Conservation (phyloP, 83 land plant genomes). For the Thuja plicata region DNA sequence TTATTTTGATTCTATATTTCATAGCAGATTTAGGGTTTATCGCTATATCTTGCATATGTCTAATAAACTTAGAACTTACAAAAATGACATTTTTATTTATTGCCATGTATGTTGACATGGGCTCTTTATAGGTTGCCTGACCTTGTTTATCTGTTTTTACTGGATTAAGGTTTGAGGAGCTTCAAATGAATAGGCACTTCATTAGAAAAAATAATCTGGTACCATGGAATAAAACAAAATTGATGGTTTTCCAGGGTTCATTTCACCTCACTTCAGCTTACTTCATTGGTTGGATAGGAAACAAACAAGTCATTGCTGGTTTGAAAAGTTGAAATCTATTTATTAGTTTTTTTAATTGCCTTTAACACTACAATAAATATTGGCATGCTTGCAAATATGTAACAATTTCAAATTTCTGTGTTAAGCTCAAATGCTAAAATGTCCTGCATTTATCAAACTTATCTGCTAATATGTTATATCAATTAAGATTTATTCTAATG, state of each 20-base stretch:
- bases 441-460: background rate
- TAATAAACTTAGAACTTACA: background rate
- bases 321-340: background rate
- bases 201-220: no score
- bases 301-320: background rate
- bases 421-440: background rate
- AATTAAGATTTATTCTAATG: background rate
- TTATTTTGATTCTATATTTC: background rate
- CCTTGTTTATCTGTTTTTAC: background rate
- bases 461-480: background rate
- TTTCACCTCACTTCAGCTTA: background rate
- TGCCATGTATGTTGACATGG: background rate
- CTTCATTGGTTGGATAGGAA: background rate
- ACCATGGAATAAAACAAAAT: background rate
- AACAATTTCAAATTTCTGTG: background rate
- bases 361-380: no score
- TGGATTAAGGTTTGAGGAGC: background rate
- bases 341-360: background rate
- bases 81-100: no score
- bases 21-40: background rate
- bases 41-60: background rate
- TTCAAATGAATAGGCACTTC: background rate
- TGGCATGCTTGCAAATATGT: background rate
- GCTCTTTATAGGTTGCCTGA: background rate
- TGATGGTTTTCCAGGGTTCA: background rate